Conservation (phyloP, 495 filamentous ascomycete genomes). For the Penicillium robsamsonii region DNA sequence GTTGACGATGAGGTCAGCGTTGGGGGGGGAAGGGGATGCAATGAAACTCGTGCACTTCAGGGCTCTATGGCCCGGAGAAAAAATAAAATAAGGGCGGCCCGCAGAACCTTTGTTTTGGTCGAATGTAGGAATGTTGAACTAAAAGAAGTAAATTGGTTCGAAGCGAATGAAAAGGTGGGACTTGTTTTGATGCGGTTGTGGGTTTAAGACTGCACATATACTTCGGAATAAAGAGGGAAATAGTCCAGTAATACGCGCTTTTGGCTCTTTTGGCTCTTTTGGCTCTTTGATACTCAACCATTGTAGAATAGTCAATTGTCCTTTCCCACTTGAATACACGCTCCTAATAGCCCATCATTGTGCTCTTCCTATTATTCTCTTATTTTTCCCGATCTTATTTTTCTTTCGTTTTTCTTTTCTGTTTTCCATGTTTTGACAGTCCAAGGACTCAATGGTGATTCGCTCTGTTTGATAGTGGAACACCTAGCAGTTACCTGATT, state of each 20-base stretch:
- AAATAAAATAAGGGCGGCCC: slow-evolving; percentile 14
- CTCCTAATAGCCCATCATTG: not conserved
- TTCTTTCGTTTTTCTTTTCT: slow-evolving; percentile 4
- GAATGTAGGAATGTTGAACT: slow-evolving; percentile 22
- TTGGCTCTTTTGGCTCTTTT: too few species aligned
- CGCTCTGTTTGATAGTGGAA: slow-evolving; percentile 14
- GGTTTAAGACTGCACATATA: not conserved
- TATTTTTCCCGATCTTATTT: not conserved
- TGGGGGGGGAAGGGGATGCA: slow-evolving; percentile 19
- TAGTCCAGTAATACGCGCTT: not conserved
- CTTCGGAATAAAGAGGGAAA: not conserved
- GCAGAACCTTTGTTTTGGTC: slow-evolving; percentile 36
- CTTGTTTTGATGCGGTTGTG: slow-evolving; percentile 13
- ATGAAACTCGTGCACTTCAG: slow-evolving; percentile 6
- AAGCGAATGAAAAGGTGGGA: not conserved
- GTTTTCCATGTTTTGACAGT: slow-evolving; percentile 13
- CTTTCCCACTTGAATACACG: not conserved
- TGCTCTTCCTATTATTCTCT: not conserved
- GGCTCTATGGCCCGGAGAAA: not conserved
- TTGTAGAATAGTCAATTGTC: not conserved
- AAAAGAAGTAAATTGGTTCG: slow-evolving; percentile 14
- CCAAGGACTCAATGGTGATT: slow-evolving; percentile 13
- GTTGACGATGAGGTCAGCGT: slow-evolving; percentile 35
- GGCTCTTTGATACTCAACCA: not conserved
- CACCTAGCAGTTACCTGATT: slow-evolving; percentile 7